Evolutionary conservation across 192 early-diverging fungal species (phyloP), one percentile per base, ranked within the genome.

Genomic region (Allomyces arbusculus): DNA sequence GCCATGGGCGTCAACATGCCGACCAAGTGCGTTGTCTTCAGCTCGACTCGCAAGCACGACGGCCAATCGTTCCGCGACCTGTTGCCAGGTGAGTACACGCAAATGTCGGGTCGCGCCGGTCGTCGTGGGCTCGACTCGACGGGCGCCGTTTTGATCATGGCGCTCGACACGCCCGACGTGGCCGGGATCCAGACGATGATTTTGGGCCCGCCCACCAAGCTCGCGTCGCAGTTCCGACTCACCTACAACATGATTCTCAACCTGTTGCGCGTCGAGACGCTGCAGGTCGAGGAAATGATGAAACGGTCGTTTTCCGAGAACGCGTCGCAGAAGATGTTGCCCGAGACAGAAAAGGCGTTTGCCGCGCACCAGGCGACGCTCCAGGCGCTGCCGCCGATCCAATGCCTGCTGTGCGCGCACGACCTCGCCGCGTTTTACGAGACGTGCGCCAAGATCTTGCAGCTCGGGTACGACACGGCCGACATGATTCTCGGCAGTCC

Each of bases 1-100:
- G 91, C 95, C 6, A 99, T 99, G 94, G 95, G 95, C 64, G 91
- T 99, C 64, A 99, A 99, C 73, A 94, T 95, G 82, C 95, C 95
- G 11, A 91, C 95, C 20, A 72, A 82, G 24, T 87, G 88, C 50
- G 95, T 99, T 16, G 94, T 99, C 6, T 99, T 94, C 75, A 91
- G 92, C 24, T 81, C 80, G 62, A 78, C 90, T 14, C 74, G 89
- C 62, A 99, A 99, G 73, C 92, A 96, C 69, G 95, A 99, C 70
- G 94, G 95, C 24, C 79, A 80, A 33, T 80, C 75, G 20, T 93
- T 94, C 78, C 77, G 95, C 14, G 83, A 92, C 62, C 81, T 98
- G 26, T 71, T 94, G 33, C 90, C 94, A 40, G 87, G 91, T 62
- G 95, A 99, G 70, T 99, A 99, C 73, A 99, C 91, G 6, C 95